Conservation (phyloP, 106 monocot species). For the Triglochin maritima region DNA sequence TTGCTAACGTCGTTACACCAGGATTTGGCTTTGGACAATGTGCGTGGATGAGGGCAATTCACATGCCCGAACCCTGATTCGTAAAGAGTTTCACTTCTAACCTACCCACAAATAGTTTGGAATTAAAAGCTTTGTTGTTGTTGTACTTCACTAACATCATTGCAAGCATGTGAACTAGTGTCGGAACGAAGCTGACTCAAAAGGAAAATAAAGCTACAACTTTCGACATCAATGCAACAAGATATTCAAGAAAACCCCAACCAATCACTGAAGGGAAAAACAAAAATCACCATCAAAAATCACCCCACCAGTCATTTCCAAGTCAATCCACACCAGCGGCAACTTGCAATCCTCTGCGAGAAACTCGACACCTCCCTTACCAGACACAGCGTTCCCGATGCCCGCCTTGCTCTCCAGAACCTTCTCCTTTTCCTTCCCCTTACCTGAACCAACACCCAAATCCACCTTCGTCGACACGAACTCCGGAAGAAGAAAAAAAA, state of each 20-base stretch:
- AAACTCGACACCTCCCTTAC: not conserved
- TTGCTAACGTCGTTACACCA: too few relatives aligned
- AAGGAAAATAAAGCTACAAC: too few relatives aligned
- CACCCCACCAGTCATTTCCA: slow-evolving; percentile 26
- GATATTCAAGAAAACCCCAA: not conserved
- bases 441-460: slow-evolving; percentile 4
- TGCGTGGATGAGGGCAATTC: too few relatives aligned
- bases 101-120: too few relatives aligned
- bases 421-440: not conserved
- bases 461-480: not conserved
- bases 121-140: too few relatives aligned
- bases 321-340: slow-evolving; percentile 29
- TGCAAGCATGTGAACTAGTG: too few relatives aligned
- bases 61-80: too few relatives aligned
- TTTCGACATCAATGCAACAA: not conserved
- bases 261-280: not conserved
- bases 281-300: not conserved
- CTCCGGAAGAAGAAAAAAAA: not conserved
- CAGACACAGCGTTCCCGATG: not conserved
- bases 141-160: too few relatives aligned
- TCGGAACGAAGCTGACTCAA: too few relatives aligned
- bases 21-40: too few relatives aligned
- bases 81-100: too few relatives aligned
- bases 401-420: not conserved
- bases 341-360: slow-evolving; percentile 6